phyloP scores from a whole-genome alignment of 2,329 filamentous ascomycete species.

The Colletotrichum coccodes region DNA sequence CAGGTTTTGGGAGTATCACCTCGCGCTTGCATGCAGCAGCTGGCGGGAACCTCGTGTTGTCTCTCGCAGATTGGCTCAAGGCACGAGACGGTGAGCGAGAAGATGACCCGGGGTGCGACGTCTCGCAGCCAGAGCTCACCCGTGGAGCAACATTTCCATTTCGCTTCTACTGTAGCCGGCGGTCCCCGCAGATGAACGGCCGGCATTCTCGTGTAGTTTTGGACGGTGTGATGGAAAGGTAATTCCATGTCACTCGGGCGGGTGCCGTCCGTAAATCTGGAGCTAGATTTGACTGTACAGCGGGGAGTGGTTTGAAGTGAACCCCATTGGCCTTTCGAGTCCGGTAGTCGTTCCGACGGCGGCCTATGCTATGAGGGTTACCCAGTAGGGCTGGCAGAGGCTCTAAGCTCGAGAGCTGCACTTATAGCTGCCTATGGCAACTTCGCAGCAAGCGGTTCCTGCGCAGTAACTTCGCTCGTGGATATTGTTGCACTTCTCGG shows the following conservation, averaged over 20 bases:
- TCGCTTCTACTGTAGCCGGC: neutral
- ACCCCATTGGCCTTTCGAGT: neutral
- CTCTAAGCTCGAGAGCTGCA: neutral
- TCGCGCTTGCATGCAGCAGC: constrained; percentile 32
- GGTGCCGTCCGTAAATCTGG: constrained; percentile 15
- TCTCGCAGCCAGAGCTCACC: neutral
- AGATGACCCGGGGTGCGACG: neutral
- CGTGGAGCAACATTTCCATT: constrained; percentile 2
- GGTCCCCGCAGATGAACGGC: neutral
- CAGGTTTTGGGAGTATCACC: constrained; percentile 32
- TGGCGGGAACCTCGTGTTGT: constrained; percentile 28
- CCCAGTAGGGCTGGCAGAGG: neutral
- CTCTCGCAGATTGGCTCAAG: constrained; percentile 16
- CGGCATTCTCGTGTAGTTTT: neutral
- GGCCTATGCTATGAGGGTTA: neutral
- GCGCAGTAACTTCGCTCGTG: neutral
- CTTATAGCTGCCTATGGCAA: neutral
- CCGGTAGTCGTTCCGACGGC: neutral
- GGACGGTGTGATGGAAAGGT: neutral
- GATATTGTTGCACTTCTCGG: neutral
- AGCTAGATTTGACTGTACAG: neutral
- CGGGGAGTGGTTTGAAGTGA: neutral
- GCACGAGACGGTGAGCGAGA: constrained; percentile 28
- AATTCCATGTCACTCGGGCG: neutral
- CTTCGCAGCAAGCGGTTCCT: neutral